A percentile compares a stretch with the other conserved stretches of the same genome.
phyloP scores from a whole-genome alignment of 2,329 filamentous ascomycete species.

The Orbilia oligospora region DNA sequence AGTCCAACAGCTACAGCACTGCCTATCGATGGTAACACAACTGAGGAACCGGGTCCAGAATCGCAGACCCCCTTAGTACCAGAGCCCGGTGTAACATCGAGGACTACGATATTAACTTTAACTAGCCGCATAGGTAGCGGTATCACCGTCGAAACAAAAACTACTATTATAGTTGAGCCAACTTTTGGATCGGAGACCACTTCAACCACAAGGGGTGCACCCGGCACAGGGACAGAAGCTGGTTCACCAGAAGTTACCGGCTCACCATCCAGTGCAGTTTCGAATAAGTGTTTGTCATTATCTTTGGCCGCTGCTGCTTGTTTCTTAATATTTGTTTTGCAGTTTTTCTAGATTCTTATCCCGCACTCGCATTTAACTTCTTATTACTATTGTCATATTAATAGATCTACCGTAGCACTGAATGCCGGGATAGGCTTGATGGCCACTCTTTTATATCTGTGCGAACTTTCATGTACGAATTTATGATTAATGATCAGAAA shows the following conservation, averaged over 20 bases:
- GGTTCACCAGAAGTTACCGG: not conserved
- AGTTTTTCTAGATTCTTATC: not conserved
- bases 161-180: slow-evolving; percentile 22
- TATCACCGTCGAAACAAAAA: slow-evolving; percentile 27
- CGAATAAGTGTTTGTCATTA: not conserved
- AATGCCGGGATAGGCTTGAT: not conserved
- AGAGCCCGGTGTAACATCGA: slow-evolving; percentile 1
- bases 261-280: slow-evolving; percentile 8
- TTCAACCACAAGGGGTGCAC: not conserved
- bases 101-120: slow-evolving; percentile 44
- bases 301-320: not conserved
- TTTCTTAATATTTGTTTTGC: not conserved
- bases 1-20: slow-evolving; percentile 20
- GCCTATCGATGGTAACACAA: not conserved
- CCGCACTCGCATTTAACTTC: not conserved
- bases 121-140: slow-evolving; percentile 35
- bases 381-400: too few species aligned
- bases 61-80: not conserved
- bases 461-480: not conserved
- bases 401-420: too few species aligned
- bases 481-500: not conserved
- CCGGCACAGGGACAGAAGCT: slow-evolving; percentile 3
- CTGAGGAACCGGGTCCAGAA: not conserved
- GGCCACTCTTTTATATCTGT: not conserved
- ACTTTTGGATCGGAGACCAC: not conserved